Percentiles rank a stretch among this genome's conserved stretches.
Evolutionary conservation across 208 protist genomes (phyloP).

Genomic region (Wallacemonas sp.): DNA sequence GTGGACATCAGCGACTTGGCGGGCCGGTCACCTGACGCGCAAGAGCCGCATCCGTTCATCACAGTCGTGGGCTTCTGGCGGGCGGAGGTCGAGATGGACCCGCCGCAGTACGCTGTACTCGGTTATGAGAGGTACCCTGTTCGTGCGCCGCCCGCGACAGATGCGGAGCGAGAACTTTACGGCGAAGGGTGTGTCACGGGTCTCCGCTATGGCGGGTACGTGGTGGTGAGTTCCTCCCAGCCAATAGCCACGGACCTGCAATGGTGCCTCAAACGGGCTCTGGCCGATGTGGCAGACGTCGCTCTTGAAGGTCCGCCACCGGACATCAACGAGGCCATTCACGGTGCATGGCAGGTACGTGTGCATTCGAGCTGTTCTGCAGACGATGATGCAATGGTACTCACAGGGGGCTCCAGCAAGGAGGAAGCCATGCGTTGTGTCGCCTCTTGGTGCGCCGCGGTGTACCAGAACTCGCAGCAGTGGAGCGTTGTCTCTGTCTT

Average conservation of each 20-base stretch:
- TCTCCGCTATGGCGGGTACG: constrained; percentile 22
- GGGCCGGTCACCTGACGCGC: too few species aligned
- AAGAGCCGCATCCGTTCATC: not conserved
- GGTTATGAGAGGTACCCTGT: constrained; percentile 18
- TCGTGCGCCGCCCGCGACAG: constrained; percentile 11
- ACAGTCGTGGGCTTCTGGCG: constrained; percentile 19
- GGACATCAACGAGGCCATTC: not conserved
- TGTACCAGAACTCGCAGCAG: constrained; percentile 9
- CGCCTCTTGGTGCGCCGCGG: constrained; percentile 4
- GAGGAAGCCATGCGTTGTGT: not conserved
- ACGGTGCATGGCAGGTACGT: not conserved
- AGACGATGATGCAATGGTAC: not conserved
- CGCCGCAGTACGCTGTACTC: constrained; percentile 24
- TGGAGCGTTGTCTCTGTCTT: constrained; percentile 26
- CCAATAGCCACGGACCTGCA: not conserved
- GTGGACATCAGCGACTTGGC: not conserved
- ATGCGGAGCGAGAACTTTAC: constrained; percentile 18
- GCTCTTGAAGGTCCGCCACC: not conserved
- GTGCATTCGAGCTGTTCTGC: not conserved
- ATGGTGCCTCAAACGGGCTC: not conserved
- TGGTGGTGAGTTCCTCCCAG: constrained; percentile 7
- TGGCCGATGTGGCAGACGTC: not conserved
- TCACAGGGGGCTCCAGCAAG: not conserved
- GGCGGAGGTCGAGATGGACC: constrained; percentile 30
- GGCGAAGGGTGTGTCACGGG: constrained; percentile 35